Base-by-base conservation (phyloP, 371 early-diverging fungal genomes). In the Quaeritorhiza haematococci region DNA sequence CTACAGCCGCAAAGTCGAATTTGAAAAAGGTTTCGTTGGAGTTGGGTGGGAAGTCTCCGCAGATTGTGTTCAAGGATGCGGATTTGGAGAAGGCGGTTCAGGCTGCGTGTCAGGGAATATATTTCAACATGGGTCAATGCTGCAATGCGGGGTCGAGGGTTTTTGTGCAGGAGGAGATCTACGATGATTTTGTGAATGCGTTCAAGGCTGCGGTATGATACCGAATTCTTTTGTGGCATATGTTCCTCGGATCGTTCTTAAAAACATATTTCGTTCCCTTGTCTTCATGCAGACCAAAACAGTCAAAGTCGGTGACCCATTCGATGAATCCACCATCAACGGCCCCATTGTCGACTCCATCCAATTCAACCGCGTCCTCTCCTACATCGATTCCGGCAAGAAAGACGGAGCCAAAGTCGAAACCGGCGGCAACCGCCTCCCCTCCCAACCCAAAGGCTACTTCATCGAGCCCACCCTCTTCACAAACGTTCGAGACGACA, bases 41-140 rank as follows among this genome's bases (percentile, higher is more conserved):
- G 68, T 83, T 94, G 26, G 95, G 95, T 48, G 96, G 96, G 51
- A 95, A 95, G 76, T 93, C 95, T 8, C 85, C 95, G 2, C 90
- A 92, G 58, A 90, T 94, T 63, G 89, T 93, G 3, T 93, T 94
- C 71, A 79, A 86, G 4, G 92, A 91, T 64, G 91, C 89, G 3
- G 87, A 94, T 61, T 60, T 93, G 34, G 84, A 85, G 19, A 72
- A 76, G 47, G 91, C 91, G 5, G 89, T 90, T n/a, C 73, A 74
- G 47, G 78, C 80, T 58, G 82, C 85, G 13, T 69, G 78, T 60
- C 79, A 74, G 10, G 92, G 86, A 55, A 82, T 84, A 61, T 91
- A 80, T 56, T 76, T 82, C 65, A 92, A 93, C 69, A 73, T 82
- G 45, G 95, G 95, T 13, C 93, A 94, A 68, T 83, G 82, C 67